Evolutionary conservation across 2,329 filamentous ascomycete species (phyloP).

Genomic region (Whalleya microplaca): DNA sequence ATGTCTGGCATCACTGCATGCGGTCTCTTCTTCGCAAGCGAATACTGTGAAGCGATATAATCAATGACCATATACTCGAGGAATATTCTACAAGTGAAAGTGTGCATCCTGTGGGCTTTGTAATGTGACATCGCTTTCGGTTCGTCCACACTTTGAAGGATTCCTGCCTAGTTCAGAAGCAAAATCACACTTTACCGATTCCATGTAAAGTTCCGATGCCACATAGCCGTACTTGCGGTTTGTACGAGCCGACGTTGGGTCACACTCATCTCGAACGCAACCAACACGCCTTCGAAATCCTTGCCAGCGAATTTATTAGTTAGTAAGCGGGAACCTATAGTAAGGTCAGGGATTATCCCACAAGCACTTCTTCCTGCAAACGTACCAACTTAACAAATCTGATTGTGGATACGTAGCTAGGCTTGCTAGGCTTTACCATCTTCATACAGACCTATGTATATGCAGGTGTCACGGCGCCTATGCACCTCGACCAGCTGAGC

Average conservation of each 20-base stretch:
- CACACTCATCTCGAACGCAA: not conserved
- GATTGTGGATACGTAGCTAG: not conserved
- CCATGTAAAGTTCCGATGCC: not conserved
- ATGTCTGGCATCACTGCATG: conserved; percentile 1
- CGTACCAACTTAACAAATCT: not conserved
- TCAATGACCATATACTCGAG: not conserved
- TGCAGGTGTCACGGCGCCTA: conserved; percentile 35
- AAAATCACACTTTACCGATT: not conserved
- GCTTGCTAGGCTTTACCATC: not conserved
- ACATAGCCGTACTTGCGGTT: not conserved
- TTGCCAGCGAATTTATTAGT: conserved; percentile 1
- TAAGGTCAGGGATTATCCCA: conserved; percentile 1
- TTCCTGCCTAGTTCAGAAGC: not conserved
- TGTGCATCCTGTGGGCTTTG: not conserved
- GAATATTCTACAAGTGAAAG: not conserved
- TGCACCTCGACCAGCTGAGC: conserved; percentile 21
- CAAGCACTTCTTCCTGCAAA: not conserved
- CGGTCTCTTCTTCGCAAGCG: conserved; percentile 6
- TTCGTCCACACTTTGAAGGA: not conserved
- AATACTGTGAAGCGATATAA: conserved; percentile 1
- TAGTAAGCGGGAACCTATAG: conserved; percentile 7
- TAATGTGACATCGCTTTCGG: not conserved
- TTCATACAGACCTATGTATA: not conserved
- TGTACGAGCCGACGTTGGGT: not conserved
- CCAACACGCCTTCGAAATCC: conserved; percentile 1